Conservation (phyloP, 2,329 filamentous ascomycete genomes). For the Neonectria magnoliae region DNA sequence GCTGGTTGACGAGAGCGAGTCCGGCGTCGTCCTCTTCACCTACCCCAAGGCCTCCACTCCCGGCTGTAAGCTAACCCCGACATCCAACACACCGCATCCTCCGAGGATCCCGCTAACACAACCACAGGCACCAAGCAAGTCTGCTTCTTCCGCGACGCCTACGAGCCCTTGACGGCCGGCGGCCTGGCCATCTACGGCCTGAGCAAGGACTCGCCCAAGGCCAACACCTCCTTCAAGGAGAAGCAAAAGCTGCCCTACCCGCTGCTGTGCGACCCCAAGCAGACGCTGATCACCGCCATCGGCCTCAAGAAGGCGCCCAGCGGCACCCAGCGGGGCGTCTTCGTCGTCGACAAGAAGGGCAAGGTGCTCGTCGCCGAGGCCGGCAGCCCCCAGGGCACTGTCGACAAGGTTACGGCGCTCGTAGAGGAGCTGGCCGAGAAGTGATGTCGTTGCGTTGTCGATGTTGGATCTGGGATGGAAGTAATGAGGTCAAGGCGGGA, state of each 20-base stretch:
- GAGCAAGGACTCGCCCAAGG: constrained; percentile 85
- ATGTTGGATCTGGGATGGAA: background rate
- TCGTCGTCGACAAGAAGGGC: constrained; percentile 83
- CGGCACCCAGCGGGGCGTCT: constrained; percentile 86
- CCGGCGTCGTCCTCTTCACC: constrained; percentile 91
- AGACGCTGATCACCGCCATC: constrained; percentile 82
- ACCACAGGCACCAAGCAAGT: constrained; percentile 87
- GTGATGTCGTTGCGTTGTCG: constrained; percentile 12
- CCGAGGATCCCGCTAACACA: constrained; percentile 18
- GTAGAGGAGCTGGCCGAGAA: constrained; percentile 58
- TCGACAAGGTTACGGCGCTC: constrained; percentile 79
- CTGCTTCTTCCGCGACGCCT: constrained; percentile 90
- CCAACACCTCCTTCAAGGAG: constrained; percentile 91
- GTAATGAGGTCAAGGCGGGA: constrained; percentile 9
- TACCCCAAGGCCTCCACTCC: constrained; percentile 96
- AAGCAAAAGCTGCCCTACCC: constrained; percentile 92
- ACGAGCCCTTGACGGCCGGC: constrained; percentile 77
- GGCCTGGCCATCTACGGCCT: constrained; percentile 92
- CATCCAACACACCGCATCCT: background rate
- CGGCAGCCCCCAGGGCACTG: constrained; percentile 81
- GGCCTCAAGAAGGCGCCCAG: constrained; percentile 88
- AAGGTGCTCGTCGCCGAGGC: constrained; percentile 80
- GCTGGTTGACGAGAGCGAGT: constrained; percentile 83
- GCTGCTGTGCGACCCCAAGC: constrained; percentile 83
- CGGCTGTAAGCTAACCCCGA: constrained; percentile 76